Evolutionary conservation across 306 rosid genomes (phyloP), one percentile per base, ranked within the genome.

Genomic region (Castanea crenata): DNA sequence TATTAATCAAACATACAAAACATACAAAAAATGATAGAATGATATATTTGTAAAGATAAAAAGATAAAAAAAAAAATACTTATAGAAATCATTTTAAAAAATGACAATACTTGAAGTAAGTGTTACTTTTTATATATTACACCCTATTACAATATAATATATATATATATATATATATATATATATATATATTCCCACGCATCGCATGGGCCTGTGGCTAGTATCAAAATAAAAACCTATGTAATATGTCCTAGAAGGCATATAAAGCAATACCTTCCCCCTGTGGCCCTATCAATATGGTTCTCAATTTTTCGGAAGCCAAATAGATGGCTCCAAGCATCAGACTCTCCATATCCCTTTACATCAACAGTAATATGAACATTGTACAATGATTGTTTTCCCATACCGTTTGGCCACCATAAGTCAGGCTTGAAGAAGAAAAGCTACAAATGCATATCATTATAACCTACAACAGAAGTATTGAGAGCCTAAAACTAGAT

Each of bases 391-490:
- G 89, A 81, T 83, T 94, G 98, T 80, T 92, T 92, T 68, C 98
- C 98, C 98, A 94, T 92, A 79, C 98, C 97, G 75, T 94, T 94
- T 15, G 98, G 98, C 98, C 98, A 94, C 98, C 97, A 94, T 76
- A 94, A 86, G 84, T 92, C 80, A 65, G 97, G 98, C 80, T 92
- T 92, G 88, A 84, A 88, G 90, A 94, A 92, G 79, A 83, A 87
- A 77, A 89, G 92, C 98, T 94, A 97, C 87, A 73, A 83, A 81
- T 71, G 74, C 41, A 73, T 52, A 86, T 44, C 69, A 73, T 77
- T 76, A 81, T 73, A 74, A 83, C 59, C 65, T 81, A 25, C 27
- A 25, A 35, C n/a, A 85, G 29, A 54, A 79, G 74, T 74, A 41
- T 19, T 71, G 27, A 76, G 59, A 77, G 38, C 20, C 75, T 76